phyloP scores from a whole-genome alignment of 148 eudicot species.

The Nepenthes gracilis region DNA sequence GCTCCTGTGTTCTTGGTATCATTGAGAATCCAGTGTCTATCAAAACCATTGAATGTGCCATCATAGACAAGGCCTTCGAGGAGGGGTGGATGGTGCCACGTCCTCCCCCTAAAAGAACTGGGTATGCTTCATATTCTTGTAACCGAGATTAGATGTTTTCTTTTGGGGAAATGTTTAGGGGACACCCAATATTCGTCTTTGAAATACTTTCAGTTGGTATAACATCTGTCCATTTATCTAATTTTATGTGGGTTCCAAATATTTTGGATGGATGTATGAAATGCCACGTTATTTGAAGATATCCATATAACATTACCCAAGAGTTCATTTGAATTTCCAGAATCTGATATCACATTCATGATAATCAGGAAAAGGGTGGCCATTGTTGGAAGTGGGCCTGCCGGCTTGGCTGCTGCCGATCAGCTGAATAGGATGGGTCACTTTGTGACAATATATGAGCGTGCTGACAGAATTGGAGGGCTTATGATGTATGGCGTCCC shows the following conservation, averaged over 20 bases:
- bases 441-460: slow-evolving; percentile 80
- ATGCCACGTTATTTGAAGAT: too few species aligned
- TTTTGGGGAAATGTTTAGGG: too few species aligned
- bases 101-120: slow-evolving; percentile 74
- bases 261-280: too few species aligned
- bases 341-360: too few species aligned
- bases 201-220: too few species aligned
- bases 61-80: slow-evolving; percentile 90
- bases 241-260: too few species aligned
- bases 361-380: too few species aligned
- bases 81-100: slow-evolving; percentile 99
- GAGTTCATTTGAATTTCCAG: too few species aligned
- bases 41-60: slow-evolving; percentile 84
- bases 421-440: slow-evolving; percentile 94
- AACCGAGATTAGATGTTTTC: too few species aligned
- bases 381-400: slow-evolving; percentile 20
- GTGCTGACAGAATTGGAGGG: slow-evolving; percentile 94
- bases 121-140: slow-evolving; percentile 25
- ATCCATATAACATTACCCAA: too few species aligned
- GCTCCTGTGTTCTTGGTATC: slow-evolving; percentile 94
- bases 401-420: slow-evolving; percentile 98
- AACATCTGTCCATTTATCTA: too few species aligned
- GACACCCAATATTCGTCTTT: too few species aligned
- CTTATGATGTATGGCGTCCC: slow-evolving; percentile 99
- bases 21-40: slow-evolving; percentile 95